Evolutionary conservation across 140 eudicot species (phyloP), one percentile per base, ranked within the genome.

Genomic region (Flaveria floridana): DNA sequence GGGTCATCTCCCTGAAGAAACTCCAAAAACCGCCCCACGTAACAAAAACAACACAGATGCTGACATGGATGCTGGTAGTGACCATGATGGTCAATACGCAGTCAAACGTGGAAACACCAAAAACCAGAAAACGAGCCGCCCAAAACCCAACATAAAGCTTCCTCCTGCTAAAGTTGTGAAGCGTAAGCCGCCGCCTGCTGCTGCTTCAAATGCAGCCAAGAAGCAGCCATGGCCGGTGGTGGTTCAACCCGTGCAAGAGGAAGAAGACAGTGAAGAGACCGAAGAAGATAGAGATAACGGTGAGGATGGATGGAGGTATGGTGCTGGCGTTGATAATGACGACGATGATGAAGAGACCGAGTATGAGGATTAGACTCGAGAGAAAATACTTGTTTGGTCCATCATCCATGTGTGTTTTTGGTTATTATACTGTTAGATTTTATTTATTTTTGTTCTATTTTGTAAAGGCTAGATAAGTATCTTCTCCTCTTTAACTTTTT

Each of bases 201-300:
- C 75, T 64, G 51, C 85, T 59, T 73, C 23, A 48, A 55, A 12
- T 64, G 69, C 52, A 8, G 82, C 74, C 34, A 91, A 84, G 64
- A 91, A 91, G 64, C 84, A 80, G 68, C 79, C 87, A 12, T 87
- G 92, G 95, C 91, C 91, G 9, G 80, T 80, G 66, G 89, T 78
- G 55, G 78, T 46, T 61, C 90, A 82, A 72, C 90, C 85, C 11
- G 71, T 59, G 14, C 90, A 78, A 18, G 93, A 92, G 56, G 98
- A 90, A 72, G 96, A 89, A 78, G 99, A 94, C 59, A 93, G 97
- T 63, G 99, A 93, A 79, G 97, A 93, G 79, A 93, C 99, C 0
- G 97, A 90, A 76, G 97, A 90, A 82, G 99, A 94, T 51, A 83
- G 97, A 21, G 97, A 89, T 5, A 81, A 89, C 30, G 87, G 78